Base-by-base conservation (phyloP, 768 basidiomycete genomes). In the Psilocybe sp. region DNA sequence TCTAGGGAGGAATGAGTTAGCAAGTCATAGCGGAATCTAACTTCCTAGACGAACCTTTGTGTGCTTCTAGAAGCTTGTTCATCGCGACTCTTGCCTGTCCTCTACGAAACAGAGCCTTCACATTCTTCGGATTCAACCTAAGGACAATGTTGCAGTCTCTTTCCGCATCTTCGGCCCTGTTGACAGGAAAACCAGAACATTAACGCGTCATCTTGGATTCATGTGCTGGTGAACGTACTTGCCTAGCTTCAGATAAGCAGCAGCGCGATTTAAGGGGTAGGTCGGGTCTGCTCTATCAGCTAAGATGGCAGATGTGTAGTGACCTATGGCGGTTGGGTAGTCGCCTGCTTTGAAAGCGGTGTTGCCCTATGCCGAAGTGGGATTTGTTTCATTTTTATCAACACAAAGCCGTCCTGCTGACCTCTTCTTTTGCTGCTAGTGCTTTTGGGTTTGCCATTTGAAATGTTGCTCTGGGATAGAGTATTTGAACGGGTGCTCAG, bases 221-320 rank as follows among this genome's bases (percentile, higher is more conserved):
- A 34, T 19, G 33, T 38, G 47, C 28, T 38, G 47, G 46, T 50
- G 59, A 68, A 85, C 92, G 73, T 76, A 93, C 93, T 96, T 97
- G 80, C 84, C 85, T 72, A 96, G 80, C 77, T 93, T 95, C 53
- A 98, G 78, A 72, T 95, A 95, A 20, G 92, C 91, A 33, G 91
- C 89, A 3, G 92, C 90, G 39, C 95, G 82, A 63, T 98, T 98
- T 32, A 95, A 75, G 32, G 87, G 84, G 55, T 85, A 89, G 0
- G 90, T 87, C n/a, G 80, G 73, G 59, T 96, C 90, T 0, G 64
- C 71, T 10, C 71, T 64, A 66, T 95, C 86, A 1, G 84, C 79
- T 15, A 91, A 65, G 40, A 88, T 82, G 3, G 95, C 94, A 1
- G 81, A 70, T 31, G 89, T 87, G 69, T 97, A 98, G 63, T 92